These are phyloP conservation scores for Solanum aculeatissimum DNA, from an alignment of 305 asterid genomes.

Conservation along the genomic window DNA sequence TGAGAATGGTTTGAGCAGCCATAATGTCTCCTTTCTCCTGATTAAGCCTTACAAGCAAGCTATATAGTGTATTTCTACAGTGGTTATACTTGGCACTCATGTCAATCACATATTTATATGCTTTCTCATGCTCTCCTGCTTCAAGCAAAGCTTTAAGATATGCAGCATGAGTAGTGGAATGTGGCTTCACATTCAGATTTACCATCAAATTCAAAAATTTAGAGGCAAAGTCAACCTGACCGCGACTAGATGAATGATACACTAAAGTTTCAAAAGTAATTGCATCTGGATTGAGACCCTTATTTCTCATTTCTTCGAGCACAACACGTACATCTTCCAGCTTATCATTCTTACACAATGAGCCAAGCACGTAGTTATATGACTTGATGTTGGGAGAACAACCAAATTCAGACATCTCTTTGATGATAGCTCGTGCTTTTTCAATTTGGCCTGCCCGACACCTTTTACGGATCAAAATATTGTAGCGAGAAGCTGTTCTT, in stretches of 20 bases:
- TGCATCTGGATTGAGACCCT: slow-evolving; percentile 34
- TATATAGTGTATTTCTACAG: slow-evolving; percentile 36
- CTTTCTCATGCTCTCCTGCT: slow-evolving; percentile 33
- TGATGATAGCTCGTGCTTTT: slow-evolving; percentile 40
- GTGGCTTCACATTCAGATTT: slow-evolving; percentile 39
- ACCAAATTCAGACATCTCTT: slow-evolving; percentile 37
- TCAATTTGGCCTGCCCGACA: slow-evolving; percentile 52
- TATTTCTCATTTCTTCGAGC: slow-evolving; percentile 44
- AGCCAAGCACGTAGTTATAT: slow-evolving; percentile 60
- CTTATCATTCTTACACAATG: slow-evolving; percentile 40
- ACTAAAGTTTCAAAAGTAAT: slow-evolving; percentile 58
- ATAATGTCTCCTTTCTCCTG: slow-evolving; percentile 35
- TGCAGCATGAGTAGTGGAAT: slow-evolving; percentile 37
- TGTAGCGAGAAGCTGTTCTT: slow-evolving; percentile 32
- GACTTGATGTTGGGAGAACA: slow-evolving; percentile 27
- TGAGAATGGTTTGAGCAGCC: slow-evolving; percentile 37
- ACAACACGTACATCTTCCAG: slow-evolving; percentile 28
- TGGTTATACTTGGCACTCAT: slow-evolving; percentile 22
- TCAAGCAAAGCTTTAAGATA: slow-evolving; percentile 37
- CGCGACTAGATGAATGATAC: slow-evolving; percentile 27
- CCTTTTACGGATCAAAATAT: slow-evolving; percentile 54
- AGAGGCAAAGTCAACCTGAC: slow-evolving; percentile 36
- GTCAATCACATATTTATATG: slow-evolving; percentile 43
- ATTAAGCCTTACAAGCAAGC: slow-evolving; percentile 56
- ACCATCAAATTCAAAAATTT: slow-evolving; percentile 39